Conservation (phyloP, 2,329 filamentous ascomycete species). For the Xylaria digitata region DNA sequence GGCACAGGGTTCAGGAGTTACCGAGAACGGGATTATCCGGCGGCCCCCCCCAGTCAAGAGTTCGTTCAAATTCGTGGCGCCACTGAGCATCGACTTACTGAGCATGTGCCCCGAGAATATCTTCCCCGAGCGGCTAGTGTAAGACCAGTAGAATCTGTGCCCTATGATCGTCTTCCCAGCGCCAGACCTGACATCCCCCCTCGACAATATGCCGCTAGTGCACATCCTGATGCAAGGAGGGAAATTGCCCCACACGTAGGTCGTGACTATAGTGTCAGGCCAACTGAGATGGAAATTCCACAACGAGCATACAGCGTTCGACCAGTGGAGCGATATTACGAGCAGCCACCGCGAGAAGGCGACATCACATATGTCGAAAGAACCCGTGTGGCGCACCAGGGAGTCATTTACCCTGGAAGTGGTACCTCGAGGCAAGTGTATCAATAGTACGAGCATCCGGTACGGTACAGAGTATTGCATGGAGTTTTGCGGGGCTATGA, state of each 20-base stretch:
- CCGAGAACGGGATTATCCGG: slow-evolving; percentile 68
- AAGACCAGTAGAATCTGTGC: slow-evolving; percentile 61
- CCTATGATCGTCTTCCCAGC: slow-evolving; percentile 59
- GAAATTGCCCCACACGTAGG: slow-evolving; percentile 46
- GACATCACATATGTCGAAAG: slow-evolving; percentile 60
- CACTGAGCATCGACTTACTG: slow-evolving; percentile 56
- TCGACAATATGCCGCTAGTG: slow-evolving; percentile 61
- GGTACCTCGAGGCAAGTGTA: slow-evolving; percentile 50
- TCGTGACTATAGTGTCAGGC: slow-evolving; percentile 51
- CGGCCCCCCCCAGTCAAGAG: slow-evolving; percentile 55
- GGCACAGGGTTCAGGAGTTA: slow-evolving; percentile 65
- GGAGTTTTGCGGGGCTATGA: slow-evolving; percentile 7
- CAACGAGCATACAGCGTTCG: slow-evolving; percentile 57
- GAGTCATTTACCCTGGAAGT: slow-evolving; percentile 59
- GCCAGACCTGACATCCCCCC: slow-evolving; percentile 55
- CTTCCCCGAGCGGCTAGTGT: slow-evolving; percentile 67
- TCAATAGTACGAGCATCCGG: slow-evolving; percentile 39
- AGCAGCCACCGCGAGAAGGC: slow-evolving; percentile 53
- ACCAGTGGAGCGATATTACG: slow-evolving; percentile 58
- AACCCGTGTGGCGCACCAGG: slow-evolving; percentile 55
- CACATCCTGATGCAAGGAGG: slow-evolving; percentile 54
- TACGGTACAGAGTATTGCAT: slow-evolving; percentile 18
- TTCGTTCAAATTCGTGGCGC: slow-evolving; percentile 61
- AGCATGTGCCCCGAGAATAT: slow-evolving; percentile 65
- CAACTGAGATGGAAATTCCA: slow-evolving; percentile 49